Evolutionary conservation across 176 grass and related monocot genomes (phyloP), one percentile per base, ranked within the genome.

Genomic region (Aegilops sharonensis): DNA sequence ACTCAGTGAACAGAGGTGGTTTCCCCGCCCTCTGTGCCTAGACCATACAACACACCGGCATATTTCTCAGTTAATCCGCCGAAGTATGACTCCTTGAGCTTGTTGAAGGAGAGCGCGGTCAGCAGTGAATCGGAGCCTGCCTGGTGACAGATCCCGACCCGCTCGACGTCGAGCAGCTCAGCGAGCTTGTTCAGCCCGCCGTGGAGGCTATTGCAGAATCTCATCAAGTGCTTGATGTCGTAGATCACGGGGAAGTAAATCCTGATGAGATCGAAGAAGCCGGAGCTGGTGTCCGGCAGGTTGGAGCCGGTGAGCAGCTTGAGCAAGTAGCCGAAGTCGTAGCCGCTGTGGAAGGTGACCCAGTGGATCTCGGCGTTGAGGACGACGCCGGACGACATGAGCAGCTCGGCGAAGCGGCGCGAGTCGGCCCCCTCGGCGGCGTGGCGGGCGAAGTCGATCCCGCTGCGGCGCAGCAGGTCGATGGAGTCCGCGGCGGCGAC

Each of bases 271-370:
- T 86, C 72, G 12, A 89, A 87, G 75, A 94, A 94, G 9, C 84
- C 84, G 2, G 73, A 18, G 32, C 83, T 80, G 2, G 89, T 94
- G 35, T 94, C 84, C 5, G 92, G 92, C 75, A 94, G 84, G 47
- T 78, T 39, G 24, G 45, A 81, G 23, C 86, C 83, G 0, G 57
- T 91, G 75, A 94, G 86, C 69, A 94, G 68, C 77, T 87, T 87
- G 42, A 94, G 85, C 67, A 94, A 36, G 69, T 91, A 94, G 6
- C 87, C 92, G 27, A 94, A 91, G 11, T 94, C 92, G n/a, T 91
- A 94, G 5, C 86, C 86, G 36, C 92, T 91, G 48, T 94, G 92
- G 36, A 94, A 94, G 50, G 92, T 94, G 31, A 94, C 87, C 92
- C 92, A 94, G 67, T 32, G 78, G 5, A 94, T 84, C 9, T 88